Base-by-base conservation (phyloP, 768 basidiomycete genomes). In the Termitomyces sp. region DNA sequence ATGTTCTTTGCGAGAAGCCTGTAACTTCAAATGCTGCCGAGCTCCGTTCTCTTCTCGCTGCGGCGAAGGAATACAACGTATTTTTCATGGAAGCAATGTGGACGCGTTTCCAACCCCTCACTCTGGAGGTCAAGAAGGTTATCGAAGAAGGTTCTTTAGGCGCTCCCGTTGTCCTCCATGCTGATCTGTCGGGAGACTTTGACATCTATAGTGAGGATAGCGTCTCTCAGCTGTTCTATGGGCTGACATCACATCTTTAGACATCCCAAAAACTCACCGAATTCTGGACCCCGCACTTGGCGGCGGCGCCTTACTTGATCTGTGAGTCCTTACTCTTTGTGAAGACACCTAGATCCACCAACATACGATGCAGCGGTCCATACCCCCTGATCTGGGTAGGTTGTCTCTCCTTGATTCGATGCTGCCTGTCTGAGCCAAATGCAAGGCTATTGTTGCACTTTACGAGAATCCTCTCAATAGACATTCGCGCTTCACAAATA, bases 21-120 rank as follows among this genome's bases (percentile, higher is more conserved):
- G 86, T 89, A 49, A 94, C 93, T 1, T 80, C 76, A 57, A 94
- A 92, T 63, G 74, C 79, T 5, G 80, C 85, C 2, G 91, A 95
- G 64, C 75, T 92, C 20, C 79, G 82, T n/a, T 81, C 85, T 43
- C 78, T 96, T 22, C 73, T 93, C 18, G 72, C 72, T 10, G 78
- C 90, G 18, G 91, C 94, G 2, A 88, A 88, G 67, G 82, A 90
- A 65, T 74, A 86, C 61, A 81, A 84, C 16, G 78, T 93, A 1
- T 95, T 95, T 76, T 82, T 95, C 63, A 94, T 95, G 92, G 94
- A 95, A 70, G 91, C 89, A 0, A 76, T 93, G 70, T 93, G 91
- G 90, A 92, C 91, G 33, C 78, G 89, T 33, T 91, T 91, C 75
- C 85, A 88, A 54, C 88, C 89, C 12, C 77, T 89, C 56, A 73